Percentiles rank a stretch among this genome's conserved stretches.
Evolutionary conservation across 139 green algal genomes (phyloP).

Genomic region (Volvox africanus): DNA sequence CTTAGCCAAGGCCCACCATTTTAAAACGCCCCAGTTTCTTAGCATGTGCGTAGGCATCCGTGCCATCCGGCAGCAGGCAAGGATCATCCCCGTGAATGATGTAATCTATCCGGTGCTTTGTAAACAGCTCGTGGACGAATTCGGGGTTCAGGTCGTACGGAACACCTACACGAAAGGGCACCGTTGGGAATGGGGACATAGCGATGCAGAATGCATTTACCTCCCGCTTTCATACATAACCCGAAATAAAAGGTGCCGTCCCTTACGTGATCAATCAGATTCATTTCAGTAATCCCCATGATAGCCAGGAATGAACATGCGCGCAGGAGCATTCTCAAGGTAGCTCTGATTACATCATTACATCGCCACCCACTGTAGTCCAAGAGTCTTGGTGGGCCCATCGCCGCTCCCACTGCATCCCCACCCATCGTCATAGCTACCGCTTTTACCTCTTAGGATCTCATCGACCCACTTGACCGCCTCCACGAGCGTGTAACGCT

Average conservation of each 20-base stretch:
- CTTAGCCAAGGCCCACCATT: constrained; percentile 62
- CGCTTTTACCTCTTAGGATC: constrained; percentile 82
- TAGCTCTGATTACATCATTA: too few relatives aligned
- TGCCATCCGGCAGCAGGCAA: constrained; percentile 97
- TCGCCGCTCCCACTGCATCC: too few relatives aligned
- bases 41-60: constrained; percentile 96
- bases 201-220: too few relatives aligned
- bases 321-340: too few relatives aligned
- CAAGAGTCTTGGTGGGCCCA: too few relatives aligned
- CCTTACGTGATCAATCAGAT: too few relatives aligned
- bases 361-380: too few relatives aligned
- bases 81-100: constrained; percentile 99
- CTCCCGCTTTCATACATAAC: too few relatives aligned
- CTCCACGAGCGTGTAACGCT: constrained; percentile 91
- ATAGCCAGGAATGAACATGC: too few relatives aligned
- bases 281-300: too few relatives aligned
- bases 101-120: constrained; percentile 97
- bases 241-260: too few relatives aligned
- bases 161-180: constrained; percentile 70
- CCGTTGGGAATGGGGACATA: too few relatives aligned
- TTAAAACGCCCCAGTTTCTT: constrained; percentile 93
- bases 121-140: constrained; percentile 95
- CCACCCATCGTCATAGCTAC: not conserved
- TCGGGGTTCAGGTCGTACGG: constrained; percentile 95
- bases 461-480: constrained; percentile 99